Evolutionary conservation across 768 basidiomycete genomes (phyloP).

Genomic region (Galerina sulciceps): DNA sequence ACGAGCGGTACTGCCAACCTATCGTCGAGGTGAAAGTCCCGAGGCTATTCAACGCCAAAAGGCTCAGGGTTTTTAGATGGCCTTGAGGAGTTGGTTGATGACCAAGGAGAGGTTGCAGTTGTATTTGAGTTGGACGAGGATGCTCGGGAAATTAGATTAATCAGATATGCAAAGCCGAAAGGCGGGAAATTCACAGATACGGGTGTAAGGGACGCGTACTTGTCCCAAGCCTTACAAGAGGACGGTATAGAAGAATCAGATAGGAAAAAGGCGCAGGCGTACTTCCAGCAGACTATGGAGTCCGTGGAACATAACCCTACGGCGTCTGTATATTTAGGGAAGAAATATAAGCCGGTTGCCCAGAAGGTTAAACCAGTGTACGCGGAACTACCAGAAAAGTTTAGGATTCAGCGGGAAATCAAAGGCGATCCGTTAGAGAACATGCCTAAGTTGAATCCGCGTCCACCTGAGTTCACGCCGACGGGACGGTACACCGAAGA

Average conservation of each 20-base stretch:
- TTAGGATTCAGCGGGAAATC: conserved; percentile 28
- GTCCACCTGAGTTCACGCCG: conserved; percentile 23
- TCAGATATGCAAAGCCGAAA: background rate
- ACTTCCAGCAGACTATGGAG: background rate
- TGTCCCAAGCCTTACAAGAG: too few relatives aligned
- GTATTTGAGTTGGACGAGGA: background rate
- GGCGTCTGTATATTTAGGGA: background rate
- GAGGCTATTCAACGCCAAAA: background rate
- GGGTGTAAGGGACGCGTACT: background rate
- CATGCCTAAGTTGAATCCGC: conserved; percentile 20
- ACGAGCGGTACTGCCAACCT: conserved; percentile 15
- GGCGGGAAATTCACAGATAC: background rate
- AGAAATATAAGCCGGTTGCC: conserved; percentile 36
- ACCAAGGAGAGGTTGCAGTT: conserved; percentile 18
- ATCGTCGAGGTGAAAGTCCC: background rate
- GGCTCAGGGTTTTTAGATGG: conserved; percentile 11
- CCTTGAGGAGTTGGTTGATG: conserved; percentile 17
- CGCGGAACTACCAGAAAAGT: conserved; percentile 23
- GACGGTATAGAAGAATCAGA: too few relatives aligned
- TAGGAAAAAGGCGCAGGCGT: background rate
- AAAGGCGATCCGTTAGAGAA: conserved; percentile 27
- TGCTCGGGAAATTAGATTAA: background rate
- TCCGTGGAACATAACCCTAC: background rate
- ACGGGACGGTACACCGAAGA: conserved; percentile 25
- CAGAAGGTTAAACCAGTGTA: conserved; percentile 28